These are phyloP conservation scores for Acmispon strigosus DNA, from an alignment of 306 rosid species.

Conservation along the genomic window DNA sequence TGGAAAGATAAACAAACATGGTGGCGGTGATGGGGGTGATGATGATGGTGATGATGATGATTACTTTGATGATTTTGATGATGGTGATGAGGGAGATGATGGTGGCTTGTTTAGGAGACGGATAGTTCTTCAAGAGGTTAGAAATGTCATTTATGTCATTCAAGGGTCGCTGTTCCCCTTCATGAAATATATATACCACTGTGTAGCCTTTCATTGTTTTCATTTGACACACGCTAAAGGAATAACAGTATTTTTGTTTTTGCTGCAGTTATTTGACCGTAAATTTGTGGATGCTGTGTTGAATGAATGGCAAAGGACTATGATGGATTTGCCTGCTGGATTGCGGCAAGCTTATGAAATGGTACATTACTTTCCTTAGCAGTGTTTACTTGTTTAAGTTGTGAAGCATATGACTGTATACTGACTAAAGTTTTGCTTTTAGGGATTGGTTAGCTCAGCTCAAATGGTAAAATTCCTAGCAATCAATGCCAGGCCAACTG, in stretches of 20 bases:
- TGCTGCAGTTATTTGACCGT: conserved; percentile 79
- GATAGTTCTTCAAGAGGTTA: conserved; percentile 84
- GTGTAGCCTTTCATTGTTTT: neutral
- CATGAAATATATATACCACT: neutral
- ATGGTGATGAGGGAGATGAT: conserved; percentile 95
- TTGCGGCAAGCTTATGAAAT: conserved; percentile 97
- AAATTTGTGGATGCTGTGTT: conserved; percentile 92
- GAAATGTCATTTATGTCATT: conserved; percentile 16
- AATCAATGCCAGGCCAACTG: conserved; percentile 89
- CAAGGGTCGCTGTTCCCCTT: neutral
- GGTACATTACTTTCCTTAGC: conserved; percentile 37
- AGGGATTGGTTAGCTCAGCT: conserved; percentile 98
- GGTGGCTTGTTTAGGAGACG: conserved; percentile 92
- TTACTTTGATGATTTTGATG: conserved; percentile 95
- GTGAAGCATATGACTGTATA: conserved; percentile 8
- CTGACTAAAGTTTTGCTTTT: conserved; percentile 33
- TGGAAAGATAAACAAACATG: conserved; percentile 78
- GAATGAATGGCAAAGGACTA: conserved; percentile 90
- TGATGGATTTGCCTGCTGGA: conserved; percentile 98
- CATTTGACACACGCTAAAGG: conserved; percentile 12
- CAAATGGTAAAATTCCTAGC: conserved; percentile 87
- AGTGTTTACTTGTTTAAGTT: conserved; percentile 16
- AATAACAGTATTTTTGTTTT: conserved; percentile 19
- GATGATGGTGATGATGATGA: conserved; percentile 93
- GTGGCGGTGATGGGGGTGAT: conserved; percentile 99